Evolutionary conservation across 805 yeast genomes (phyloP), one percentile per base, ranked within the genome.

Genomic region (Candida pseudoglaebosa): DNA sequence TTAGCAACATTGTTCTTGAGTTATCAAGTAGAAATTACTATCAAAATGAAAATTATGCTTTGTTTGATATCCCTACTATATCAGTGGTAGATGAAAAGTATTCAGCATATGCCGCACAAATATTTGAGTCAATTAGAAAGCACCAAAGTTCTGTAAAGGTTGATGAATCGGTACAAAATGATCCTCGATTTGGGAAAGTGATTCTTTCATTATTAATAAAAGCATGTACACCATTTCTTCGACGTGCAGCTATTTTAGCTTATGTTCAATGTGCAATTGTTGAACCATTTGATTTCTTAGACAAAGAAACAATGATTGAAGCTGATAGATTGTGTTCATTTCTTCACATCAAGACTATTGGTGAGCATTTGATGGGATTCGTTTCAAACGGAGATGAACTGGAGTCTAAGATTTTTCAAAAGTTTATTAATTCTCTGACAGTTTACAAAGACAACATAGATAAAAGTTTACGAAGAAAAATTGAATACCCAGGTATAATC

Each of bases 401-500:
- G 41, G 76, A 66, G 40, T 45, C 41, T 2, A 39, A 19, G 16
- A 54, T 30, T 43, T 59, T 65, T 33, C 39, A 41, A 2, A 38
- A 34, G 2, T 65, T 65, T 35, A 34, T 54, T 16, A 42, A 37
- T 13, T 33, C 28, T 19, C 5, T 32, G 20, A 38, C 36, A 8
- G 7, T 36, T 5, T 28, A 37, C n/a, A 31, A 36, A 26, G n/a
- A 38, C 3, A 28, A 22, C 5, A 50, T 43, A 3, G 46, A 47
- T 2, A n/a, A 34, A 2, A 48, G 44, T 2, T 38, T 52, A 16
- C 49, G 41, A 18, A 54, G 50, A 34, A 43, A 47, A 6, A 41
- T 84, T 15, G 78, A 76, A 28, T 87, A 78, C 48, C 93, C 95
- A 0, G 85, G 85, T 0, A 52, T 73, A 2, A 61, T 82, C n/a